Conservation (phyloP, 2,329 filamentous ascomycete genomes). For the Alternaria triticina region DNA sequence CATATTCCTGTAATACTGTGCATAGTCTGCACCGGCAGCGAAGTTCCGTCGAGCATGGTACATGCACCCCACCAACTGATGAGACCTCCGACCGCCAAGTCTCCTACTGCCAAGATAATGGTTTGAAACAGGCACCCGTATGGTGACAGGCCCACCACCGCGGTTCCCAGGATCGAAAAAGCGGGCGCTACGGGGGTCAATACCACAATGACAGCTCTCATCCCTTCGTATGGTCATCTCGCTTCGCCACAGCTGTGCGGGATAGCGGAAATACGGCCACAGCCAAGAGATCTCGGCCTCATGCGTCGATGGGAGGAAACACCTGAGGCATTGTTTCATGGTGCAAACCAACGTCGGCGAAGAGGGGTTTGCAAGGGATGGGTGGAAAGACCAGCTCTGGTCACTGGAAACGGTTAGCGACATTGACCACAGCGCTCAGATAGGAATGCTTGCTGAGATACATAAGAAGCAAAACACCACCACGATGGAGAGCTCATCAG, state of each 20-base stretch:
- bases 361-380: not conserved
- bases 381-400: not conserved
- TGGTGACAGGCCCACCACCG: not conserved
- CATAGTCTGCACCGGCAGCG: not conserved
- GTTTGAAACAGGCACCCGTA: not conserved
- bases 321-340: not conserved
- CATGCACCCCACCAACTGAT: not conserved
- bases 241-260: conserved; percentile 5
- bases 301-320: not conserved
- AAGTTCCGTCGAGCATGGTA: not conserved
- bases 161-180: not conserved
- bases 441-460: not conserved
- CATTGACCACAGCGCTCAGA: not conserved
- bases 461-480: conserved; percentile 1
- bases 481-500: not conserved
- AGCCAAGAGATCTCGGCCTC: conserved; percentile 2
- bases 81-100: conserved; percentile 2
- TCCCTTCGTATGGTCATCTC: conserved; percentile 1
- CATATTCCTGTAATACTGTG: not conserved
- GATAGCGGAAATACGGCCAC: not conserved
- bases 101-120: not conserved
- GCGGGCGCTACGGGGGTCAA: not conserved
- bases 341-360: not conserved
- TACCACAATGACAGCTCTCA: not conserved
- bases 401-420: not conserved